These are phyloP conservation scores for Prunus yedoensis DNA, from an alignment of 331 rosid genomes.

Conservation along the genomic window DNA sequence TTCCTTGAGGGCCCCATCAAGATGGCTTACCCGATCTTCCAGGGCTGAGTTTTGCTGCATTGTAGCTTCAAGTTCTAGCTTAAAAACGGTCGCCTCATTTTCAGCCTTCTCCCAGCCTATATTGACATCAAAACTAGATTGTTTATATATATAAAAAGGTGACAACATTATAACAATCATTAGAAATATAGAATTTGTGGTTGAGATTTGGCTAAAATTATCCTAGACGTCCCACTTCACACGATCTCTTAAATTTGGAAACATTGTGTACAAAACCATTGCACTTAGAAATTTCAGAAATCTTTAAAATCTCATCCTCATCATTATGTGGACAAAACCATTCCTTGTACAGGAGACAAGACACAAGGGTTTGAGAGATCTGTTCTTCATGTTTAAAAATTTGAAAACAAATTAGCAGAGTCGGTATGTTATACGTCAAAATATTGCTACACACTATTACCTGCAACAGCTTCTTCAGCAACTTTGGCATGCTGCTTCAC, in stretches of 20 bases:
- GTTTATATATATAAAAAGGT: not conserved
- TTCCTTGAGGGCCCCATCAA: conserved; percentile 88
- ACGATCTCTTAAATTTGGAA: not conserved
- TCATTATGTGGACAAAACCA: not conserved
- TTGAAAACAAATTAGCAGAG: not conserved
- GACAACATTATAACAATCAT: not conserved
- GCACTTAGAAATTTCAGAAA: not conserved
- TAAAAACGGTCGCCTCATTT: conserved; percentile 62
- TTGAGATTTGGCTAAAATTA: not conserved
- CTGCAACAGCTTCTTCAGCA: conserved; percentile 96
- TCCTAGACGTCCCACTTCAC: not conserved
- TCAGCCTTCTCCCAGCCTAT: conserved; percentile 97
- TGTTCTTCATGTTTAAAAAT: no score
- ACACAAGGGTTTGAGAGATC: not conserved
- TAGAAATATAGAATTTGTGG: not conserved
- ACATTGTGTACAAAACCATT: not conserved
- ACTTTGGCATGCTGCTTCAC: conserved; percentile 90
- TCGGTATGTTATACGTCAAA: not conserved
- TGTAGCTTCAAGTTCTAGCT: conserved; percentile 61
- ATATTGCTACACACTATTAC: conserved; percentile 31
- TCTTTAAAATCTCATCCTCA: not conserved
- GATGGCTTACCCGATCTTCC: conserved; percentile 72
- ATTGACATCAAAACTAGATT: not conserved
- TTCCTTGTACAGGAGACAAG: not conserved
- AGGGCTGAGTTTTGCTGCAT: conserved; percentile 51